Evolutionary conservation across 805 yeast species (phyloP), one percentile per base, ranked within the genome.

Genomic region (Crinitomyces ghanaensis): DNA sequence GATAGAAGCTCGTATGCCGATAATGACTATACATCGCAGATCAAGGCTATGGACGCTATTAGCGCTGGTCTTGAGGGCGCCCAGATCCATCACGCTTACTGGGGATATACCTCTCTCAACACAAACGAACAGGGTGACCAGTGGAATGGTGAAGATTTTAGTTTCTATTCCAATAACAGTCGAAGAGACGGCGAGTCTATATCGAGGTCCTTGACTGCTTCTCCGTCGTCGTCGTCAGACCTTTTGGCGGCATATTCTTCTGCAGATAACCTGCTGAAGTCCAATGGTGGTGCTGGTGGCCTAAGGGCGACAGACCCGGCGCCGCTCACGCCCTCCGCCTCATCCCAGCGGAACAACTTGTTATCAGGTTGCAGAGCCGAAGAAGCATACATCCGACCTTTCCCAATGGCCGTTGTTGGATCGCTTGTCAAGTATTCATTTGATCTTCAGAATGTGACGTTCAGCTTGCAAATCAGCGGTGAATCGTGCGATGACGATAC

Each of bases 91-190:
- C 84, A 75, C 53, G 76, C 94, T 2, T 72, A 75, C 49, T 88
- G 98, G 97, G 74, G 84, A 46, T 88, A 88, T 53, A 69, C 80
- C 22, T 62, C 77, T 5, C 59, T 63, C 26, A 88, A 86, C 50
- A 60, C 72, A 21, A 94, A 91, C 56, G 59, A 70, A 49, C 75
- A 81, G 77, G 98, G 98, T 0, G 98, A 88, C 55, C 53, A 67
- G 17, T 88, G 96, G 93, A 88, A 88, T 48, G 75, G 84, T 44
- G 98, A 88, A 51, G 97, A 88, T 55, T 77, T 88, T 52, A 81
- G 95, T 1, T 70, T 88, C 36, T 88, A 78, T 79, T 77, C 91
- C 2, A 56, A 25, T 26, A 57, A 54, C 31, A 5, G 11, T 5
- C 25, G 30, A 23, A 20, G 15, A 7, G 38, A 25, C 16, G 21